Base-by-base conservation (phyloP, 345 rosid species). In the Eutrema yunnanense region DNA sequence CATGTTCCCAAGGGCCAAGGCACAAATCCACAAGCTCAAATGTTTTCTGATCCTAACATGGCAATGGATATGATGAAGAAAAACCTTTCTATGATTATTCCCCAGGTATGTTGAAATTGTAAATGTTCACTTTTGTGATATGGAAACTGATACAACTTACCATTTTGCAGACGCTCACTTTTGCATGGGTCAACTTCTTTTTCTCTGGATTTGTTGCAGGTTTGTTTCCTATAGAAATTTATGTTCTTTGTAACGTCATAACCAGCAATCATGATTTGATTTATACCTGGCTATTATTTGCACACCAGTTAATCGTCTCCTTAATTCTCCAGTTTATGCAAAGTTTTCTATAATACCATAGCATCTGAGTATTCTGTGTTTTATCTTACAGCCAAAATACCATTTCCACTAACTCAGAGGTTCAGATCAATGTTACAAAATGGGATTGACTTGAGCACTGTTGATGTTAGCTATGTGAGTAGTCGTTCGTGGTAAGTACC, bases 41-140 rank as follows among this genome's bases (percentile, higher is more conserved):
- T 96, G 99, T 88, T 96, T 73, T 92, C 99, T 73, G 99, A 96
- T 81, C 99, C 98, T 13, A 96, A 96, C 79, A 92, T 96, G 98
- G 99, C 99, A 16, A 92, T 92, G 99, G 99, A 92, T 72, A 96
- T 96, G 97, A 92, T 96, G 99, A 96, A 96, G 90, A 92, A 96
- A 73, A 92, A 96, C 77, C 96, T 96, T 70, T 96, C 99, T 0
- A 92, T 92, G 99, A 92, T 96, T 74, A 85, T 96, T 56, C 99
- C 99, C 8, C 99, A 96, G 98, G 98, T 96, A 62, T 43, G 52
- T 69, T 60, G 29, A n/a, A 29, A 48, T 58, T 44, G 43, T 4
- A 8, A 9, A 9, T 19, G 26, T 46, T 32, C 60, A 2, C 52
- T 14, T 67, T 73, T 26, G 50, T 48, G 1, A 54, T 37, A 43